Evolutionary conservation across 1,284 basidiomycete genomes (phyloP).

Genomic region (Cutaneotrichosporon sp.): DNA sequence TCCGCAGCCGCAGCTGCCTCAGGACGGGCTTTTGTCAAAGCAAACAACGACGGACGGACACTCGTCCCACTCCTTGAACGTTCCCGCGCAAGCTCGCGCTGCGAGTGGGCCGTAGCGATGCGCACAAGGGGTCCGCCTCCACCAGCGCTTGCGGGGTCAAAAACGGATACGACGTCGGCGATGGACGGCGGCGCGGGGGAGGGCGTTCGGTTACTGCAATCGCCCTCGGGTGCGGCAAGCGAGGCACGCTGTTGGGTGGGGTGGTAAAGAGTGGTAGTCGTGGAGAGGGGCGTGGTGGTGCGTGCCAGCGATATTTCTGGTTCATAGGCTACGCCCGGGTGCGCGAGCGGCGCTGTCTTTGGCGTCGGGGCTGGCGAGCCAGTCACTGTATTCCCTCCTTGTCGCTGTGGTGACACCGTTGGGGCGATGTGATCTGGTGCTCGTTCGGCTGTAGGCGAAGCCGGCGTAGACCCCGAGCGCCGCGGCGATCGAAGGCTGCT

Average conservation of each 20-base stretch:
- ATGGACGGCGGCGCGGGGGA: conserved; percentile 10
- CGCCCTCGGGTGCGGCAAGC: background rate
- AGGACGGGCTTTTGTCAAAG: background rate
- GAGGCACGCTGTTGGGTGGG: background rate
- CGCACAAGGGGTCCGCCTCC: conserved; percentile 35
- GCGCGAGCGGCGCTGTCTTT: too few species aligned
- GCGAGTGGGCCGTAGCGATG: conserved; percentile 28
- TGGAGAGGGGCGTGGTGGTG: background rate
- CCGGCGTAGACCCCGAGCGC: too few species aligned
- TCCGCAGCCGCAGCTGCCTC: too few species aligned
- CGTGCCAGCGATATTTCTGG: background rate
- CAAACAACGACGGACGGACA: background rate
- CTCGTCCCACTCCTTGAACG: background rate
- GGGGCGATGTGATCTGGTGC: too few species aligned
- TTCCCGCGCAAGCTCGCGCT: conserved; percentile 2
- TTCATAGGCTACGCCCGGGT: too few species aligned
- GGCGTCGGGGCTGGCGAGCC: too few species aligned
- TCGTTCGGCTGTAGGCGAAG: too few species aligned
- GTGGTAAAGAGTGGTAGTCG: background rate
- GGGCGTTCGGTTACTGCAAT: background rate
- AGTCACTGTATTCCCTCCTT: too few species aligned
- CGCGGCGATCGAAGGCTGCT: too few species aligned
- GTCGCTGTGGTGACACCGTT: too few species aligned
- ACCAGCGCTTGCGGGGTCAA: conserved; percentile 35
- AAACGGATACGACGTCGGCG: conserved; percentile 28